Percentiles rank a stretch among this genome's conserved stretches.
Conservation (phyloP, 2,329 filamentous ascomycete species). For the Xylaria sp. region DNA sequence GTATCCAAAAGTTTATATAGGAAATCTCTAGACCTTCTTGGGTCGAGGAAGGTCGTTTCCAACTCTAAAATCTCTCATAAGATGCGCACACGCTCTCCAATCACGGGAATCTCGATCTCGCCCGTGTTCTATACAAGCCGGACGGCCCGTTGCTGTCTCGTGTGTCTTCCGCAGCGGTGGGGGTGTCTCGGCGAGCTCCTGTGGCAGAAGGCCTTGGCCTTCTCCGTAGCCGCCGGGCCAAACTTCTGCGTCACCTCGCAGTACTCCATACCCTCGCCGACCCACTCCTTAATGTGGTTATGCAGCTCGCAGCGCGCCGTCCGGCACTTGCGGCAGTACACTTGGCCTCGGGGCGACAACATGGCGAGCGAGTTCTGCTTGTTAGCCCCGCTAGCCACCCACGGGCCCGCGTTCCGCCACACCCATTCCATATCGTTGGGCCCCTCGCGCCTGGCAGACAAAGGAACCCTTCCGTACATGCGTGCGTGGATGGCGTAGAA, state of each 20-base stretch:
- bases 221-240: constrained; percentile 50
- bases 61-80: neutral
- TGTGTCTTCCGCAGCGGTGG: constrained; percentile 60
- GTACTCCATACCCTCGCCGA: constrained; percentile 60
- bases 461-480: constrained; percentile 58
- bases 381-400: constrained; percentile 36
- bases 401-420: constrained; percentile 58
- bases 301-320: constrained; percentile 64
- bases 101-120: neutral
- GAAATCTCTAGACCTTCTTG: neutral
- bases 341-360: constrained; percentile 59
- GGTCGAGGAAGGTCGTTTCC: neutral
- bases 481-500: constrained; percentile 62
- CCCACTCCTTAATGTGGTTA: constrained; percentile 63
- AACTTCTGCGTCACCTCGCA: constrained; percentile 63
- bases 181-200: constrained; percentile 63
- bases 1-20: neutral
- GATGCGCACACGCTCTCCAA: neutral
- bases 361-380: constrained; percentile 43
- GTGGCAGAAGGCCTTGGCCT: constrained; percentile 57
- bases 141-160: constrained; percentile 36
- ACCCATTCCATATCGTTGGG: constrained; percentile 67
- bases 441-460: constrained; percentile 59
- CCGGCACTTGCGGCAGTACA: constrained; percentile 65
- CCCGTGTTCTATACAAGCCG: constrained; percentile 28